Evolutionary conservation across 73 alveolate genomes (phyloP), one percentile per base, ranked within the genome.

Genomic region (Paramecium biaurelia): DNA sequence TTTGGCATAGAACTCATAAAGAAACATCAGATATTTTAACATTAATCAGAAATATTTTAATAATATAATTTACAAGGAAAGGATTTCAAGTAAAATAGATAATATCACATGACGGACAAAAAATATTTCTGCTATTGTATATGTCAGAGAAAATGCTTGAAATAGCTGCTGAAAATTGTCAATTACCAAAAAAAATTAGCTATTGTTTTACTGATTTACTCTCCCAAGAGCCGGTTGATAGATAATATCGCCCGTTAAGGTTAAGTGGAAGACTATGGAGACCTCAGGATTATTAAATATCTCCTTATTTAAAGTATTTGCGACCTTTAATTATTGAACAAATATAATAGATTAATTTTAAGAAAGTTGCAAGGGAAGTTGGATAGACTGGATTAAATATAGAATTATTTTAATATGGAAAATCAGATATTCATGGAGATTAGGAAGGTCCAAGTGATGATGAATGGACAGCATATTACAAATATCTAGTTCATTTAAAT

Each of bases 401-500:
- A 32, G 56, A 35, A 9, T 30, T 74, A 43, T 74, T 74, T 74
- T 21, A 74, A 35, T 74, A 74, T 74, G 87, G 87, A 12, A 35
- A 74, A 21, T 21, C n/a, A 35, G 87, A 74, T 35, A 35, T 74
- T 38, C 20, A 74, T 35, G 87, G 47, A 5, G 87, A 74, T 35
- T 26, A 67, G 14, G 37, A 21, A 9, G 87, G 59, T 10, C 57
- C 59, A 2, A 74, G 20, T 38, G 87, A 74, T 74, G 34, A 35
- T 2, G 87, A 74, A 74, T 74, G 87, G 87, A 30, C 37, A 30
- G 67, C 68, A 3, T 74, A 35, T 20, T 74, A 74, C 38, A 32
- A 74, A 74, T 74, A 74, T 38, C n/a, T 74, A 74, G 87, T 74
- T 2, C 87, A 74, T 74, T 35, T 74, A 74, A 43, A 74, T 30